Evolutionary conservation across 75 land plant genomes (phyloP).

Genomic region (Cryptomeria japonica): DNA sequence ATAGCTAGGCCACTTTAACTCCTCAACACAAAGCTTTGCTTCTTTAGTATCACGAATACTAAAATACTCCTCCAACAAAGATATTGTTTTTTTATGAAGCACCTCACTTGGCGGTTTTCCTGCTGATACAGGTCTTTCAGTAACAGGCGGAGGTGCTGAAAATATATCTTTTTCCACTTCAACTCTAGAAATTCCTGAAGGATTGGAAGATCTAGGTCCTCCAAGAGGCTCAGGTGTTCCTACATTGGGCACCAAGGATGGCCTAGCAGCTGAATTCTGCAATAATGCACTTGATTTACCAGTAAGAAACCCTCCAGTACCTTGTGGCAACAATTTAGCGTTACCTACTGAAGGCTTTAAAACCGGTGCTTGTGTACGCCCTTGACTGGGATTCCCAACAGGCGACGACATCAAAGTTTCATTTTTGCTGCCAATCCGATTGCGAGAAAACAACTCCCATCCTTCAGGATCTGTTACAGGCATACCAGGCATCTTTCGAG

Average conservation of each 20-base stretch:
- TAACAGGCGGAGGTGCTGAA: neutral
- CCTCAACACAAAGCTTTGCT: constrained; percentile 85
- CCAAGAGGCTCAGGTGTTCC: constrained; percentile 17
- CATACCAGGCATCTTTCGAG: constrained; percentile 67
- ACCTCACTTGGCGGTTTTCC: constrained; percentile 26
- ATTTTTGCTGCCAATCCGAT: constrained; percentile 36
- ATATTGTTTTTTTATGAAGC: constrained; percentile 47
- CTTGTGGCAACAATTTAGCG: constrained; percentile 69
- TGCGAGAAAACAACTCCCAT: constrained; percentile 54
- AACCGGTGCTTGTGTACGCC: constrained; percentile 33
- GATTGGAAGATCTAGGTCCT: constrained; percentile 18
- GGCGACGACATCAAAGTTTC: constrained; percentile 17
- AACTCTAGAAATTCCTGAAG: constrained; percentile 3
- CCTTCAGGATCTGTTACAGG: constrained; percentile 58
- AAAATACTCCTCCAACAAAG: constrained; percentile 87
- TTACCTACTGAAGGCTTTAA: constrained; percentile 29
- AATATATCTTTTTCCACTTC: constrained; percentile 10
- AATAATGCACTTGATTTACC: constrained; percentile 74
- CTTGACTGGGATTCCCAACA: constrained; percentile 7
- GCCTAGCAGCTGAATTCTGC: constrained; percentile 39
- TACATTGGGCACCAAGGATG: neutral
- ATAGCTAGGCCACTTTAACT: constrained; percentile 66
- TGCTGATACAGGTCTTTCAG: constrained; percentile 22
- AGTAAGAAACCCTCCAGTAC: constrained; percentile 41
- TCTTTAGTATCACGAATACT: constrained; percentile 55